A percentile compares a stretch with the other conserved stretches of the same genome.
These are phyloP conservation scores for Colletotrichum sp. DNA, from an alignment of 2,329 filamentous ascomycete genomes.

Conservation along the genomic window DNA sequence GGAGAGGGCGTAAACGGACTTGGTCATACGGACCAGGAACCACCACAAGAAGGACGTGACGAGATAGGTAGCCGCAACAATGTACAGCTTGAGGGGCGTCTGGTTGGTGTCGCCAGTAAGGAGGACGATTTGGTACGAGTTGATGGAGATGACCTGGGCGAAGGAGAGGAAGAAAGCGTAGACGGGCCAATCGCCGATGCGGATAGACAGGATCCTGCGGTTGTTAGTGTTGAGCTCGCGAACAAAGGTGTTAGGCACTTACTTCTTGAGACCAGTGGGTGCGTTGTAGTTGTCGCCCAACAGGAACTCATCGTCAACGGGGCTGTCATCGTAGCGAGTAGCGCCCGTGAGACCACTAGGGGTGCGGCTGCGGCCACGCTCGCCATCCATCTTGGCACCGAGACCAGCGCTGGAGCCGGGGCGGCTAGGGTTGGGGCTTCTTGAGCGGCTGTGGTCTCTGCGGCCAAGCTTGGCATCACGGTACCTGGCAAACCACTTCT, in stretches of 20 bases:
- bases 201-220: constrained; percentile 46
- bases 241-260: constrained; percentile 36
- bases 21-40: constrained; percentile 62
- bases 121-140: constrained; percentile 73
- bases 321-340: constrained; percentile 12
- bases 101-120: constrained; percentile 67
- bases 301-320: constrained; percentile 50
- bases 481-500: constrained; percentile 68
- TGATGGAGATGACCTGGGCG: constrained; percentile 68
- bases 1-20: constrained; percentile 62
- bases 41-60: constrained; percentile 66
- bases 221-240: not conserved
- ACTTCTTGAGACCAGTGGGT: constrained; percentile 59
- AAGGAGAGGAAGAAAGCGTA: constrained; percentile 67
- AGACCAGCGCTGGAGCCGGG: constrained; percentile 23
- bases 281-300: constrained; percentile 62
- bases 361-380: constrained; percentile 26
- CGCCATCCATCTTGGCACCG: constrained; percentile 23
- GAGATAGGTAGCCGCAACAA: constrained; percentile 64
- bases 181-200: constrained; percentile 68
- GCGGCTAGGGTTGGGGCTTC: constrained; percentile 29
- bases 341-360: constrained; percentile 33
- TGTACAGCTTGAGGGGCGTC: constrained; percentile 63
- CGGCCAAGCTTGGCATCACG: constrained; percentile 63
- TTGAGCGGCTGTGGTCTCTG: constrained; percentile 36